A percentile compares a stretch with the other conserved stretches of the same genome.
Evolutionary conservation across 139 green algal genomes (phyloP).

Genomic region (Yamagishiella unicocca): DNA sequence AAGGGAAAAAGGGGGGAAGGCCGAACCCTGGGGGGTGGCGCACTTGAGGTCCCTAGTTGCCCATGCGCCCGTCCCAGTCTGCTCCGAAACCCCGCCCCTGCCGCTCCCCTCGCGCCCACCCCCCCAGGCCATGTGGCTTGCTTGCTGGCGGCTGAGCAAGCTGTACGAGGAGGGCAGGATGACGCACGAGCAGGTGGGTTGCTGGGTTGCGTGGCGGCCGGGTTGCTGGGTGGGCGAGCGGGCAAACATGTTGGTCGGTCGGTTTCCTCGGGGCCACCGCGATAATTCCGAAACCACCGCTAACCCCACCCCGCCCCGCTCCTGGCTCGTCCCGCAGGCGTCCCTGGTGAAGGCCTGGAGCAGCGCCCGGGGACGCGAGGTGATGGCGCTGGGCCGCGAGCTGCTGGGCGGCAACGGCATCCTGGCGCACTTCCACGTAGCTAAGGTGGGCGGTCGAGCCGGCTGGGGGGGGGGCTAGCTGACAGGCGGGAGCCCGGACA

Average conservation of each 20-base stretch:
- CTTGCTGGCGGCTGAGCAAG: conserved; percentile 84
- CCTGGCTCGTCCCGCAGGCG: conserved; percentile 42
- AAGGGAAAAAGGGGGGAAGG: no score
- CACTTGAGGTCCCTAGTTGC: no score
- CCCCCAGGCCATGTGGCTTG: conserved; percentile 77
- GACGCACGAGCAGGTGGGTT: conserved; percentile 74
- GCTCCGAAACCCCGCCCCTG: no score
- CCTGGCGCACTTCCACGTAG: conserved; percentile 89
- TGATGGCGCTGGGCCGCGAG: conserved; percentile 89
- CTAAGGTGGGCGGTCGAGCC: conserved; percentile 72
- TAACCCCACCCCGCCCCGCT: neutral
- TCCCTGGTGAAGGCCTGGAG: conserved; percentile 94
- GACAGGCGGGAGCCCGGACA: neutral
- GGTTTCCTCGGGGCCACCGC: neutral
- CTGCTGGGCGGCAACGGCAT: conserved; percentile 96
- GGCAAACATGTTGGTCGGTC: neutral
- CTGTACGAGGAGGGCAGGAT: conserved; percentile 90
- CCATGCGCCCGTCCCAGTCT: no score
- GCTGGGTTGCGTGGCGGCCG: no score
- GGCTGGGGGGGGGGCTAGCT: no score
- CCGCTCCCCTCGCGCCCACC: neutral
- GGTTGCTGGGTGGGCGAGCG: neutral
- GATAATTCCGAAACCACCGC: neutral
- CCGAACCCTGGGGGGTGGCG: no score
- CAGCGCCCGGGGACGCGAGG: conserved; percentile 80